Conservation (phyloP, 2,329 filamentous ascomycete genomes). For the Chaetomiaceae sp. region DNA sequence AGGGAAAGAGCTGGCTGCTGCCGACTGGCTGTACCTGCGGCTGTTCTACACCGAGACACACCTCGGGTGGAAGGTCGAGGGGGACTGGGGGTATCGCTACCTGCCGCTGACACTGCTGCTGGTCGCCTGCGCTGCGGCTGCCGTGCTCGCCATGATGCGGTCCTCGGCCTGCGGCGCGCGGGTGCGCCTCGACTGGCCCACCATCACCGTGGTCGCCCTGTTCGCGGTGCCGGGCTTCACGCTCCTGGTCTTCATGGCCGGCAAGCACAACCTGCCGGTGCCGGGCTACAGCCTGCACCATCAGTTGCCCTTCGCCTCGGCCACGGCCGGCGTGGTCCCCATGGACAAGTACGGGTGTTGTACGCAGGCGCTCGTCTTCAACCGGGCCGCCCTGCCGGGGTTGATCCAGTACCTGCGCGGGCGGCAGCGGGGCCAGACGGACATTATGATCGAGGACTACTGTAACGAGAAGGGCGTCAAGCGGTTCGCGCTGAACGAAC, state of each 20-base stretch:
- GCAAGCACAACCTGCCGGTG: slow-evolving; percentile 18
- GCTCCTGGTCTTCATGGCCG: slow-evolving; percentile 14
- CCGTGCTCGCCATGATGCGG: slow-evolving; percentile 7
- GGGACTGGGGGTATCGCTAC: slow-evolving; percentile 15
- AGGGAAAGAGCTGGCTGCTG: background rate
- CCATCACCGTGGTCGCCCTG: slow-evolving; percentile 13
- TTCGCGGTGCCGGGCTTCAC: slow-evolving; percentile 13
- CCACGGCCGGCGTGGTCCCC: slow-evolving; percentile 10
- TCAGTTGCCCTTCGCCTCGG: background rate
- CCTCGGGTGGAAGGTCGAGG: slow-evolving; percentile 9
- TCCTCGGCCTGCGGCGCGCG: background rate
- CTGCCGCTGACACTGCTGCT: slow-evolving; percentile 10
- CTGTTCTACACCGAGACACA: slow-evolving; percentile 41
- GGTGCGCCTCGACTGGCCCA: slow-evolving; percentile 11
- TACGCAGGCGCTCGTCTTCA: slow-evolving; percentile 17
- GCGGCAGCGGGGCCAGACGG: slow-evolving; percentile 14
- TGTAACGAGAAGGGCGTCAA: slow-evolving; percentile 2
- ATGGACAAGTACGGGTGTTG: slow-evolving; percentile 17
- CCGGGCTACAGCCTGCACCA: slow-evolving; percentile 9
- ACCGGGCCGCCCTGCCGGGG: slow-evolving; percentile 10
- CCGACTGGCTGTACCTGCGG: slow-evolving; percentile 15
- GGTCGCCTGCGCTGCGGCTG: background rate
- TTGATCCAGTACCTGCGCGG: slow-evolving; percentile 7
- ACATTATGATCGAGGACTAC: slow-evolving; percentile 18
- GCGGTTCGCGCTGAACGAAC: slow-evolving; percentile 16